phyloP scores from a whole-genome alignment of 208 protist genomes.

The Porcisia deanei region DNA sequence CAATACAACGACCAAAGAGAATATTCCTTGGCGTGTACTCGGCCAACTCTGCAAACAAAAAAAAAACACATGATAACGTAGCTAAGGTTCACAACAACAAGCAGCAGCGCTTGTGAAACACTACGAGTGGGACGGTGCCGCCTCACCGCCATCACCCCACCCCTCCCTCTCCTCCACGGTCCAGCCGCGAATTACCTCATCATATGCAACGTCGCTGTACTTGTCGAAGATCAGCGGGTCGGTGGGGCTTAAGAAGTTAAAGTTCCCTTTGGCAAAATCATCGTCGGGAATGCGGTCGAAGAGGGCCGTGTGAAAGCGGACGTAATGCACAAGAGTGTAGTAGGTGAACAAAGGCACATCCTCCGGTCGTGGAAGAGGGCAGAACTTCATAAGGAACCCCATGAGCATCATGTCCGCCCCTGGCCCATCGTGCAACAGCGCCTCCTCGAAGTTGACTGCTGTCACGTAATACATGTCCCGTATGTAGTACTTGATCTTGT shows the following conservation, averaged over 20 bases:
- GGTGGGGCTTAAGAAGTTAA: constrained; percentile 86
- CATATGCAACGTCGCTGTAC: constrained; percentile 75
- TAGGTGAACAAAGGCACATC: constrained; percentile 91
- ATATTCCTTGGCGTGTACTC: not conserved
- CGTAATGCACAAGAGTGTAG: constrained; percentile 92
- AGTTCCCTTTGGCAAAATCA: constrained; percentile 84
- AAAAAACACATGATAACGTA: not conserved
- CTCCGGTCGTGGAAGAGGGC: constrained; percentile 82
- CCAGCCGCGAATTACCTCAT: constrained; percentile 72
- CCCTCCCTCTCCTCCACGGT: constrained; percentile 35
- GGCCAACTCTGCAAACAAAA: not conserved
- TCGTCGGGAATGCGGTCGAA: constrained; percentile 89
- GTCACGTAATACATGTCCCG: constrained; percentile 93
- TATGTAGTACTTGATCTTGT: constrained; percentile 89
- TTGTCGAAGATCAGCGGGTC: constrained; percentile 79
- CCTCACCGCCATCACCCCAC: not conserved
- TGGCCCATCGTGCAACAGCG: constrained; percentile 76
- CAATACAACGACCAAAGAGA: not conserved
- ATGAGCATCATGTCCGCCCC: constrained; percentile 88
- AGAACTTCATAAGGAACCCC: constrained; percentile 91
- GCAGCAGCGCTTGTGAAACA: not conserved
- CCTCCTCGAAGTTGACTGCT: constrained; percentile 90
- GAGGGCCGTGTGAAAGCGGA: constrained; percentile 90
- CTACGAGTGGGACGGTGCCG: constrained; percentile 1
- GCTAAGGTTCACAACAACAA: not conserved